Conservation (phyloP, 345 rosid species). For the Moricandia arvensis region DNA sequence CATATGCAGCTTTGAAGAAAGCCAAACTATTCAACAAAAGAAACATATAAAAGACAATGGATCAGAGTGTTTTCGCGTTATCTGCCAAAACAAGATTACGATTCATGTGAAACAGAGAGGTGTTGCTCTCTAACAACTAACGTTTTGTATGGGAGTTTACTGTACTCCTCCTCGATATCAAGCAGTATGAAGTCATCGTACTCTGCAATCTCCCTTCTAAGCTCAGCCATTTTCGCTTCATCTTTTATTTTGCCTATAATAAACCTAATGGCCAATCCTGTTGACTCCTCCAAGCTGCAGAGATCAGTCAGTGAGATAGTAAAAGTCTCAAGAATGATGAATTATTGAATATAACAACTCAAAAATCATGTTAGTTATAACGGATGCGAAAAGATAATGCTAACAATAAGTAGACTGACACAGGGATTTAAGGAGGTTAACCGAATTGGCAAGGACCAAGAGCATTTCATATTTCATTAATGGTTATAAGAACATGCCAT, state of each 20-base stretch:
- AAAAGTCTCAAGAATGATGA: not conserved
- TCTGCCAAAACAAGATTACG: not conserved
- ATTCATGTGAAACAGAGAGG: not conserved
- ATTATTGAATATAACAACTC: not conserved
- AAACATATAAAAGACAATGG: not conserved
- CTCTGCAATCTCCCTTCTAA: conserved; percentile 63
- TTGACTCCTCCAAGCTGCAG: conserved; percentile 78
- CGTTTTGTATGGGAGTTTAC: conserved; percentile 98
- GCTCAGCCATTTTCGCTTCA: conserved; percentile 56
- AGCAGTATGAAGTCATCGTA: conserved; percentile 82
- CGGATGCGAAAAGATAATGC: no score
- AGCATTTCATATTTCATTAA: no score
- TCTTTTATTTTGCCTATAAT: conserved; percentile 68
- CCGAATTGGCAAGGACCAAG: no score
- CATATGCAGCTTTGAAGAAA: conserved; percentile 84
- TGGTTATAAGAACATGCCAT: no score
- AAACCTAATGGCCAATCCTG: conserved; percentile 80
- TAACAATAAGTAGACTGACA: no score
- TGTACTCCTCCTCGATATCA: conserved; percentile 92
- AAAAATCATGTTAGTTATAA: not conserved
- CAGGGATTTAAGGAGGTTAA: no score
- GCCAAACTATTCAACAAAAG: conserved; percentile 55
- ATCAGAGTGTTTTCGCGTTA: not conserved
- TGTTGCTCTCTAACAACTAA: conserved; percentile 45
- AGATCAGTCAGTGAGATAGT: not conserved